phyloP scores from a whole-genome alignment of 192 early-diverging fungal genomes.

The Mycoemilia scoparia region DNA sequence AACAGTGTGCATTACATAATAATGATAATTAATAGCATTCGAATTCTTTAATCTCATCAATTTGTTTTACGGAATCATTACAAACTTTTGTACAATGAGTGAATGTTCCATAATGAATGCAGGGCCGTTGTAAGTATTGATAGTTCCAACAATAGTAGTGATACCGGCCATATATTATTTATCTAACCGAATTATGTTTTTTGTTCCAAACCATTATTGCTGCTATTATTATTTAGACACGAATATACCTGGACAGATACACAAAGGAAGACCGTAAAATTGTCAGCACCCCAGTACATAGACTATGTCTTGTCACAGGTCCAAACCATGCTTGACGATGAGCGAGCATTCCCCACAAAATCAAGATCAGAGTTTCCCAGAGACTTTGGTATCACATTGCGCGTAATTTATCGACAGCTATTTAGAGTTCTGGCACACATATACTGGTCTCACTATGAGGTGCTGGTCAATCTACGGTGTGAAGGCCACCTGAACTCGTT shows the following conservation, averaged over 20 bases:
- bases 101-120: slow-evolving; percentile 75
- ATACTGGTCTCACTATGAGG: slow-evolving; percentile 77
- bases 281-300: slow-evolving; percentile 87
- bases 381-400: slow-evolving; percentile 48
- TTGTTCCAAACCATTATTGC: background rate
- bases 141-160: background rate
- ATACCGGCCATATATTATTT: background rate
- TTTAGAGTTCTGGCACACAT: slow-evolving; percentile 87
- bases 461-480: slow-evolving; percentile 59
- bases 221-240: slow-evolving; percentile 13
- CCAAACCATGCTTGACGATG: slow-evolving; percentile 72
- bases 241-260: slow-evolving; percentile 92
- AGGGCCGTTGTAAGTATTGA: slow-evolving; percentile 40
- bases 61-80: slow-evolving; percentile 74
- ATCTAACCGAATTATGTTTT: too few relatives aligned
- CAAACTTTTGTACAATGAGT: slow-evolving; percentile 68
- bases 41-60: slow-evolving; percentile 90
- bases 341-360: slow-evolving; percentile 84
- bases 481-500: slow-evolving; percentile 91
- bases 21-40: too few relatives aligned
- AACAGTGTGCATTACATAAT: too few relatives aligned
- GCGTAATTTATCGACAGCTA: slow-evolving; percentile 65
- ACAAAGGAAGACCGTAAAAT: slow-evolving; percentile 55
- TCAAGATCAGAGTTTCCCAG: slow-evolving; percentile 73
- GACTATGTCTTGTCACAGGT: slow-evolving; percentile 82